Base-by-base conservation (phyloP, 2,329 filamentous ascomycete genomes). In the Colletotrichum chrysophilum region DNA sequence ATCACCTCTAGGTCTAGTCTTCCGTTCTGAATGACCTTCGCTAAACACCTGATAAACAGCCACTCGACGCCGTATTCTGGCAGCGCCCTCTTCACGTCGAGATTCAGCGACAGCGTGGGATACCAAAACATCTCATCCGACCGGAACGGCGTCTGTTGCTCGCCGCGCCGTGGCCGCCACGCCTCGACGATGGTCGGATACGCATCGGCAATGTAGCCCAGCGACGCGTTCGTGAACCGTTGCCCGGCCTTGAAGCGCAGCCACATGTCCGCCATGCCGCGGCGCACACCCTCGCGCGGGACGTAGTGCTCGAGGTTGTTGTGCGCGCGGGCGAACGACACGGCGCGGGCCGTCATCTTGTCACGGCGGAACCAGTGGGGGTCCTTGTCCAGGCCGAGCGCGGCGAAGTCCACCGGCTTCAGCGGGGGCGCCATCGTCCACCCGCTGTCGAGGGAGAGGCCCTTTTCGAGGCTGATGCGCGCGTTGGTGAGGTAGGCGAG, bases 11-110 rank as follows among this genome's bases (percentile, higher is more conserved):
- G 80, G 85, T 97, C 95, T 81, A 94, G 93, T 74, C 93, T 87
- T 2, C 95, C 95, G 77, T 95, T 92, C 78, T 88, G 89, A 56
- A 96, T 90, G 82, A 88, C 86, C 84, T 95, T 96, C 6, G 92
- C 88, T 70, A 90, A 88, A 14, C 93, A 88, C 36, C 94, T 88
- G 55, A 92, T 87, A 79, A 93, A 93, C 69, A 97, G 81, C 92
- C 94, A 97, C 81, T 95, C 92, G 2, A 91, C 91, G 0, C 95
- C 94, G 56, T 91, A 90, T 5, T 86, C 84, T 0, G 94, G 94
- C 60, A 97, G 82, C 8, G 88, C 83, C 81, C 93, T 94, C 86
- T 96, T 97, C 52, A 96, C 86, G 77, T 97, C 95, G 26, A 97
- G 80, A 81, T 94, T 95, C 81, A 97, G 84, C 21, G 93, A 86